A percentile compares a stretch with the other conserved stretches of the same genome.
These are phyloP conservation scores for Hypomontagnella submonticulosa DNA, from an alignment of 495 filamentous ascomycete species.

Conservation along the genomic window DNA sequence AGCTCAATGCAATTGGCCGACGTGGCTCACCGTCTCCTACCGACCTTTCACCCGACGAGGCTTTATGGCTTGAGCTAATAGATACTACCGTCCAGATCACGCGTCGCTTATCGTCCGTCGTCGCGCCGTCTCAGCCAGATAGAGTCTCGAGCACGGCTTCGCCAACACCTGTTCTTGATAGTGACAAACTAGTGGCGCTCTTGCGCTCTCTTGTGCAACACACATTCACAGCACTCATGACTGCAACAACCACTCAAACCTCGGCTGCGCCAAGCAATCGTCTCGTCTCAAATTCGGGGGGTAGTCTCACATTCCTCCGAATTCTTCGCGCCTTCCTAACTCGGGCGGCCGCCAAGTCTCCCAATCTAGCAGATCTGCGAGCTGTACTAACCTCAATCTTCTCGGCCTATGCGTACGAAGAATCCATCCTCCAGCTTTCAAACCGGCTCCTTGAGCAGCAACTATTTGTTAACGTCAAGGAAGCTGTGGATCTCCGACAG, in stretches of 20 bases:
- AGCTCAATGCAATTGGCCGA: constrained; percentile 47
- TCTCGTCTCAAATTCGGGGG: constrained; percentile 52
- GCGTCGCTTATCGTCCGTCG: constrained; percentile 59
- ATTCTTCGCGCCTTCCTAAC: constrained; percentile 92
- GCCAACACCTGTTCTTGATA: constrained; percentile 48
- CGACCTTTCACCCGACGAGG: constrained; percentile 78
- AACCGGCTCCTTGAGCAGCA: constrained; percentile 89
- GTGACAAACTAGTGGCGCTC: constrained; percentile 67
- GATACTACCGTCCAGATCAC: constrained; percentile 85
- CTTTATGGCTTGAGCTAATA: constrained; percentile 91
- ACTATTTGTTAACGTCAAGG: constrained; percentile 83
- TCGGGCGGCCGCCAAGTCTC: constrained; percentile 80
- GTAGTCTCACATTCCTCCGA: constrained; percentile 83
- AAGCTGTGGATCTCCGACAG: constrained; percentile 78
- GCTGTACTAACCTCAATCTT: constrained; percentile 88
- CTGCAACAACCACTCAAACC: constrained; percentile 65
- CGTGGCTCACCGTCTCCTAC: constrained; percentile 65
- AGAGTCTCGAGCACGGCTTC: constrained; percentile 38
- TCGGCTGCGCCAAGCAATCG: constrained; percentile 47
- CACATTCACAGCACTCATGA: constrained; percentile 87
- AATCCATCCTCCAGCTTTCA: constrained; percentile 83
- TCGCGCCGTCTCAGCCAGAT: constrained; percentile 43
- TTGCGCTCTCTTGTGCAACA: constrained; percentile 87
- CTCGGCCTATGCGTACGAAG: constrained; percentile 93
- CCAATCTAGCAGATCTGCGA: constrained; percentile 87